A percentile compares a stretch with the other conserved stretches of the same genome.
Conservation (phyloP, 73 alveolate species). For the Paramecium primaurelia region DNA sequence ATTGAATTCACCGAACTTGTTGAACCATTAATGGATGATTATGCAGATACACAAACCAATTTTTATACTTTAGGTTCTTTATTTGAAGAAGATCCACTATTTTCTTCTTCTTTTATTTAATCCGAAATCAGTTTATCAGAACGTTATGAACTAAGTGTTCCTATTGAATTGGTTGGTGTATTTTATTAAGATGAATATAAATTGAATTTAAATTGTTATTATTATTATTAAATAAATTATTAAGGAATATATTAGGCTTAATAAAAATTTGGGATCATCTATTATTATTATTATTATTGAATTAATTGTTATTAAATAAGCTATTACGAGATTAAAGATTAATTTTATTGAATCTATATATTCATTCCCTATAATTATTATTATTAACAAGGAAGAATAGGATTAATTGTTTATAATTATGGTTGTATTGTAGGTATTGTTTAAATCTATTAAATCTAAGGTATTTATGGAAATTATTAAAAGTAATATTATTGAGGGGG, state of each 20-base stretch:
- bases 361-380: not conserved
- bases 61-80: conserved; percentile 32
- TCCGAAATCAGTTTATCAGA: not conserved
- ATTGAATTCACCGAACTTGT: conserved; percentile 39
- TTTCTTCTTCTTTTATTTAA: conserved; percentile 18
- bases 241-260: not conserved
- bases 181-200: not conserved
- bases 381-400: not conserved
- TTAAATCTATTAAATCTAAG: not conserved
- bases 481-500: not conserved
- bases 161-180: not conserved
- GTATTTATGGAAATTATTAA: not conserved
- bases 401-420: not conserved
- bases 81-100: conserved; percentile 23
- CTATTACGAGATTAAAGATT: not conserved
- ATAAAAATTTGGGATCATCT: not conserved
- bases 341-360: not conserved
- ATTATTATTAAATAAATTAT: not conserved
- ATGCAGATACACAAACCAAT: conserved; percentile 20
- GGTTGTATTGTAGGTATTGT: not conserved
- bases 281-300: not conserved
- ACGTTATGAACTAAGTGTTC: not conserved
- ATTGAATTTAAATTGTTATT: not conserved
- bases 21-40: conserved; percentile 47
- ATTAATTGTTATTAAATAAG: not conserved